A percentile compares a stretch with the other conserved stretches of the same genome.
These are phyloP conservation scores for Colletotrichum spaethianum DNA, from an alignment of 2,329 filamentous ascomycete species.

Conservation along the genomic window DNA sequence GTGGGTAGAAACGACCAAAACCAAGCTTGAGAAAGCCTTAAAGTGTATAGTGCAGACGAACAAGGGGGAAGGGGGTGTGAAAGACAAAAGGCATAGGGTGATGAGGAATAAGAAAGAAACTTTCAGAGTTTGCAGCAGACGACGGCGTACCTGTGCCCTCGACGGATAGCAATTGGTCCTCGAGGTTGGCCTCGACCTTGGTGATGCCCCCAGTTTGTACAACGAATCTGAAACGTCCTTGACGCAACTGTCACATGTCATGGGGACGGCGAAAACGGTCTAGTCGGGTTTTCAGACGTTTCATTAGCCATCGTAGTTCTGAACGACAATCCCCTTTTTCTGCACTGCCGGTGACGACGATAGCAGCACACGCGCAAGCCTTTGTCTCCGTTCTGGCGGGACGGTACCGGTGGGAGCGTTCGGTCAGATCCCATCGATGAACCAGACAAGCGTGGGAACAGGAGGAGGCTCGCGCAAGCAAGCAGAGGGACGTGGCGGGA, in stretches of 20 bases:
- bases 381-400: background rate
- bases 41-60: conserved; percentile 4
- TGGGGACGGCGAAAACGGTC: conserved; percentile 95
- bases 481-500: background rate
- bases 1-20: background rate
- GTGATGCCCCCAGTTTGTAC: conserved; percentile 82
- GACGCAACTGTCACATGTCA: conserved; percentile 92
- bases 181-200: conserved; percentile 85
- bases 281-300: conserved; percentile 59
- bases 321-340: background rate
- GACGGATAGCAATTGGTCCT: conserved; percentile 86
- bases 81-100: background rate
- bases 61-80: background rate
- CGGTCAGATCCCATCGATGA: background rate
- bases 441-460: background rate
- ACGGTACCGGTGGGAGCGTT: background rate
- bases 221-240: conserved; percentile 87
- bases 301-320: conserved; percentile 50
- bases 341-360: background rate
- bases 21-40: conserved; percentile 16
- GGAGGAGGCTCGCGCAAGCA: background rate
- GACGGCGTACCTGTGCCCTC: conserved; percentile 79
- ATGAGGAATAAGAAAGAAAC: background rate
- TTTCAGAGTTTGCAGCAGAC: conserved; percentile 37
- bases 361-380: background rate